Evolutionary conservation across 108 stramenopile genomes (phyloP).

Genomic region (Nitzschia sp.): DNA sequence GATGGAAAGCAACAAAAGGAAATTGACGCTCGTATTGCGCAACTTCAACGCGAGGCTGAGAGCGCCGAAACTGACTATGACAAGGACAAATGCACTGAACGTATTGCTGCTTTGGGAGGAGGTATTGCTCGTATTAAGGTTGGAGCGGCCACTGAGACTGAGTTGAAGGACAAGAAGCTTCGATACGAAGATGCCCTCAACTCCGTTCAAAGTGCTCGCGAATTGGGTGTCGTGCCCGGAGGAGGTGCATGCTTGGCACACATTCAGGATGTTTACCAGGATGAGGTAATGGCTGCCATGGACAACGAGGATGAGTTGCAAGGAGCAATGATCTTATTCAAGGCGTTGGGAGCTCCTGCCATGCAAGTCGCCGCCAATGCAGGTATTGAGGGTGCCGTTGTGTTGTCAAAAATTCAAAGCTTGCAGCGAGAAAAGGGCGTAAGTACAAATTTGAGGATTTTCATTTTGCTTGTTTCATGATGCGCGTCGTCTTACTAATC

Average conservation of each 20-base stretch:
- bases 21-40: conserved; percentile 84
- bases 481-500: background rate
- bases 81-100: conserved; percentile 90
- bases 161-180: conserved; percentile 98
- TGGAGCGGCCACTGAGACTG: conserved; percentile 97
- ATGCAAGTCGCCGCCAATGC: conserved; percentile 96
- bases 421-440: conserved; percentile 80
- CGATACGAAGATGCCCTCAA: conserved; percentile 97
- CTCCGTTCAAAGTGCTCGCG: conserved; percentile 89
- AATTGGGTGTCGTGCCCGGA: conserved; percentile 96
- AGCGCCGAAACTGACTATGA: conserved; percentile 92
- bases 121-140: conserved; percentile 98
- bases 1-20: conserved; percentile 91
- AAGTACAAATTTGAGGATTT: conserved; percentile 37
- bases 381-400: conserved; percentile 95
- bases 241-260: conserved; percentile 90
- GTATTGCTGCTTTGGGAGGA: conserved; percentile 95
- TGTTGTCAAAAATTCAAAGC: conserved; percentile 87
- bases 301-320: conserved; percentile 88
- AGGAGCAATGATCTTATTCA: conserved; percentile 88
- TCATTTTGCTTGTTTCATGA: background rate
- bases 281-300: conserved; percentile 78
- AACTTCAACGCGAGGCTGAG: conserved; percentile 86
- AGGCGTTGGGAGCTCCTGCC: conserved; percentile 82
- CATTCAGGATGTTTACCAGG: conserved; percentile 66